Percentiles rank a stretch among this genome's conserved stretches.
These are phyloP conservation scores for Hymenoscyphus repandus DNA, from an alignment of 2,329 filamentous ascomycete species.

Conservation along the genomic window DNA sequence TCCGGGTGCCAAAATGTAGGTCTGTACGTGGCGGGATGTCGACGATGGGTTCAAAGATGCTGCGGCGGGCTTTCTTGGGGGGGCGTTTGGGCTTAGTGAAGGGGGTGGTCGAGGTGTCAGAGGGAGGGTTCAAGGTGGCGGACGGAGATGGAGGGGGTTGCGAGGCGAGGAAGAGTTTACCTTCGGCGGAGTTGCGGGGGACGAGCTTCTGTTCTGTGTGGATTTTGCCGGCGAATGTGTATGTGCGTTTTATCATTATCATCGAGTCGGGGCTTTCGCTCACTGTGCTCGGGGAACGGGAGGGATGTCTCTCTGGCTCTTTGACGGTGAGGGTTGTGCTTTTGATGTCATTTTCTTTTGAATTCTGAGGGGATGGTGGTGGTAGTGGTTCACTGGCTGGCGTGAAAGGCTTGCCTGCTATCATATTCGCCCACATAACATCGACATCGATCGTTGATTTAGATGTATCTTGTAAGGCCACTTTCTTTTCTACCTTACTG, in stretches of 20 bases:
- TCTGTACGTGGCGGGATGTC: slow-evolving; percentile 46
- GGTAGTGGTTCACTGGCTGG: neutral
- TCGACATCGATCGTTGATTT: slow-evolving; percentile 64
- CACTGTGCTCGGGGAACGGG: slow-evolving; percentile 20
- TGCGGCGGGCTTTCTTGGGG: slow-evolving; percentile 39
- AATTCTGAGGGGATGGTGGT: neutral
- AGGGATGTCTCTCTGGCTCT: slow-evolving; percentile 5
- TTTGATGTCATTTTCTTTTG: slow-evolving; percentile 2
- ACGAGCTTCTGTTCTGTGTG: slow-evolving; percentile 69
- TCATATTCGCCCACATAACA: slow-evolving; percentile 65
- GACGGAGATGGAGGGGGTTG: slow-evolving; percentile 27
- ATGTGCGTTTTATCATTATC: slow-evolving; percentile 64
- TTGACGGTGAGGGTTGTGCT: neutral
- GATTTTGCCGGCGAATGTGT: slow-evolving; percentile 69
- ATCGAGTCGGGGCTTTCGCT: slow-evolving; percentile 30
- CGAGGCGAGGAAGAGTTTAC: slow-evolving; percentile 56
- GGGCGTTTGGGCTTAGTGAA: slow-evolving; percentile 28
- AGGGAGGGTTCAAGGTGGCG: slow-evolving; percentile 20
- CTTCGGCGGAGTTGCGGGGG: slow-evolving; percentile 58
- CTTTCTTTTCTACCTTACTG: slow-evolving; percentile 26
- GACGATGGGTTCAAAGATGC: slow-evolving; percentile 54
- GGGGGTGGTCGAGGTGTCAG: slow-evolving; percentile 40
- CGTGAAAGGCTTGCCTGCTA: slow-evolving; percentile 34
- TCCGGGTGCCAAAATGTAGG: slow-evolving; percentile 51
- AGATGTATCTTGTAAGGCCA: slow-evolving; percentile 17